Conservation (phyloP, 129 eudicot genomes). For the Flaveria sonorensis region DNA sequence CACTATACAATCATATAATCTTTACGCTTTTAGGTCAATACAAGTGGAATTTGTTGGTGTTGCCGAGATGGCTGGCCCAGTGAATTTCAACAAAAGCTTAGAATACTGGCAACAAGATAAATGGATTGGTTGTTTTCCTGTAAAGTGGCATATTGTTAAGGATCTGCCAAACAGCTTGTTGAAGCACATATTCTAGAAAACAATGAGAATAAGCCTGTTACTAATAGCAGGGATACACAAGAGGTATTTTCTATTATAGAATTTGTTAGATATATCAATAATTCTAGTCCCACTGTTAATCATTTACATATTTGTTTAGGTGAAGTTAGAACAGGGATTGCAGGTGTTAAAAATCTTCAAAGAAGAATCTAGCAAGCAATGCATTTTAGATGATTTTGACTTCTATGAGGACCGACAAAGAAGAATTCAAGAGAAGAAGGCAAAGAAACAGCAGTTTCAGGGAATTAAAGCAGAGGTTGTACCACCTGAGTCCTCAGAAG, state of each 20-base stretch:
- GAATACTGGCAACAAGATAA: slow-evolving; percentile 91
- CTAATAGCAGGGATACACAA: slow-evolving; percentile 88
- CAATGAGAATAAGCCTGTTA: slow-evolving; percentile 80
- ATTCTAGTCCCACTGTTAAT: not conserved
- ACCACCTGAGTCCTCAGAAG: slow-evolving; percentile 41
- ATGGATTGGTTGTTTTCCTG: slow-evolving; percentile 89
- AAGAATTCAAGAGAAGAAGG: slow-evolving; percentile 77
- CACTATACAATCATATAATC: not conserved
- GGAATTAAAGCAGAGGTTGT: slow-evolving; percentile 35
- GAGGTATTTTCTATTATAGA: slow-evolving; percentile 45
- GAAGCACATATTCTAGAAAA: slow-evolving; percentile 77
- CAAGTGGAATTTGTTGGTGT: slow-evolving; percentile 80
- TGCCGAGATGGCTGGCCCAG: slow-evolving; percentile 81
- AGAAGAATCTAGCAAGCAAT: slow-evolving; percentile 64
- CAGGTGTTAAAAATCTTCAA: slow-evolving; percentile 69
- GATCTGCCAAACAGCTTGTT: slow-evolving; percentile 74
- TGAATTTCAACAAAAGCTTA: slow-evolving; percentile 68
- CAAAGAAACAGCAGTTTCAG: slow-evolving; percentile 61
- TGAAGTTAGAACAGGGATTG: slow-evolving; percentile 68
- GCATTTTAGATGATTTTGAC: slow-evolving; percentile 84
- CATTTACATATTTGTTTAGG: slow-evolving; percentile 36
- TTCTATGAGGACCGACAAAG: slow-evolving; percentile 76
- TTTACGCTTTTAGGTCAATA: slow-evolving; percentile 50
- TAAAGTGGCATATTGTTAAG: slow-evolving; percentile 91
- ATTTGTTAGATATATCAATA: not conserved